Conservation (phyloP, 2,329 filamentous ascomycete species). For the Aspergillus pseudoviridinutans region DNA sequence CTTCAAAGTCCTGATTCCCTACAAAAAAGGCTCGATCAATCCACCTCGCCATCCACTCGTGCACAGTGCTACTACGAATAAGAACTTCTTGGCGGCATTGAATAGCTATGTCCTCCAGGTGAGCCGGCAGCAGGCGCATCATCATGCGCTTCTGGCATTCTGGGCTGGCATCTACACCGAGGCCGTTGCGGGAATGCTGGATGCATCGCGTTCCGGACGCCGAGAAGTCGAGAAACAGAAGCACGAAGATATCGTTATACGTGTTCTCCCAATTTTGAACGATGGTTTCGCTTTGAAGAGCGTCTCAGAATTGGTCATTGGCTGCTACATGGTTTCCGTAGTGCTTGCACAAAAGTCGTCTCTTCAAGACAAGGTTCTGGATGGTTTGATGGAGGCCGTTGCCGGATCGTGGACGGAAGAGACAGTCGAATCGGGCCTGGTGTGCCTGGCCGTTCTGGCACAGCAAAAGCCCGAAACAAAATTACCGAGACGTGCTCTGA, state of each 20-base stretch:
- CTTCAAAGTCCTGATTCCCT: conserved; percentile 82
- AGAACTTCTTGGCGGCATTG: conserved; percentile 68
- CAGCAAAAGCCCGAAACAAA: conserved; percentile 70
- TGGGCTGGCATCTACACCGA: conserved; percentile 89
- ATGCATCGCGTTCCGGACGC: conserved; percentile 71
- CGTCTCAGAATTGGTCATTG: conserved; percentile 74
- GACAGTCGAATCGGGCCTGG: conserved; percentile 68
- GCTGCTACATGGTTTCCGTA: conserved; percentile 85
- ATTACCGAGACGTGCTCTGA: conserved; percentile 67
- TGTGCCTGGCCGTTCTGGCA: conserved; percentile 75
- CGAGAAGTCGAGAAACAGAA: conserved; percentile 72
- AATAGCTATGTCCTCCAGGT: conserved; percentile 76
- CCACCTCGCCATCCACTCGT: conserved; percentile 79
- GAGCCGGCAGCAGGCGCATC: conserved; percentile 67
- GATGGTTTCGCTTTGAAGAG: conserved; percentile 72
- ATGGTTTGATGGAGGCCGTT: conserved; percentile 85
- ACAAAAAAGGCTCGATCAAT: conserved; percentile 70
- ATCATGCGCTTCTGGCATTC: conserved; percentile 76
- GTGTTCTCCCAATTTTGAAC: conserved; percentile 65
- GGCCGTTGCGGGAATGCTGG: conserved; percentile 76
- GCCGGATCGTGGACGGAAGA: conserved; percentile 71
- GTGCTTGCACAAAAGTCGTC: conserved; percentile 79
- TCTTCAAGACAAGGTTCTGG: conserved; percentile 74
- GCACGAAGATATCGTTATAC: conserved; percentile 71
- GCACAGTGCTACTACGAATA: conserved; percentile 75